Conservation (phyloP, 2,329 filamentous ascomycete species). For the Whalleya microplaca region DNA sequence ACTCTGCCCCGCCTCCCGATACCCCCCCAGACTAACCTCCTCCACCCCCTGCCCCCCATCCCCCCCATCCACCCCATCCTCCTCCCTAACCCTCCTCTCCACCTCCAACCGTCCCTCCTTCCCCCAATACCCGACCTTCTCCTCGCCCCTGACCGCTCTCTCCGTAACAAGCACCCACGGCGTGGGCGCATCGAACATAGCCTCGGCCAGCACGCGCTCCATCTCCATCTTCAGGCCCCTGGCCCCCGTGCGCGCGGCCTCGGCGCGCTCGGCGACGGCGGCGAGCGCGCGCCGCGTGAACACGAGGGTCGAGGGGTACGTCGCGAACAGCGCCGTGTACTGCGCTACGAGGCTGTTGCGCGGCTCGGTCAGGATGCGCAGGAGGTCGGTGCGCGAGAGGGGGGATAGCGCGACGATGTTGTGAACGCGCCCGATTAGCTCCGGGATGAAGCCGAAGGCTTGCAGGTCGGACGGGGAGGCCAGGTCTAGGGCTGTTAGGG, state of each 20-base stretch:
- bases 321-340: slow-evolving; percentile 85
- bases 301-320: slow-evolving; percentile 75
- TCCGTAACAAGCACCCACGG: slow-evolving; percentile 77
- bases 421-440: slow-evolving; percentile 93
- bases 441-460: slow-evolving; percentile 87
- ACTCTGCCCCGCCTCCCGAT: slow-evolving; percentile 40
- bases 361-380: slow-evolving; percentile 90
- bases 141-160: slow-evolving; percentile 64
- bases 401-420: slow-evolving; percentile 85
- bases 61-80: slow-evolving; percentile 46
- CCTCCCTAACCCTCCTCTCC: slow-evolving; percentile 68
- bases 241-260: slow-evolving; percentile 71
- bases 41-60: slow-evolving; percentile 7
- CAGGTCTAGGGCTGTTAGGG: slow-evolving; percentile 70
- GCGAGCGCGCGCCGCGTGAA: slow-evolving; percentile 84
- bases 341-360: slow-evolving; percentile 86
- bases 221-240: slow-evolving; percentile 79
- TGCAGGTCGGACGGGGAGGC: slow-evolving; percentile 78
- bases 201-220: slow-evolving; percentile 76
- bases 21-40: slow-evolving; percentile 32
- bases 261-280: slow-evolving; percentile 73
- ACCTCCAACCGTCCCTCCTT: slow-evolving; percentile 73
- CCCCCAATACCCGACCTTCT: slow-evolving; percentile 65
- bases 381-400: slow-evolving; percentile 68
- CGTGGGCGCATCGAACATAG: slow-evolving; percentile 81